Evolutionary conservation across 2,329 filamentous ascomycete genomes (phyloP), one percentile per base, ranked within the genome.

Genomic region (Leptographium wingfieldii): DNA sequence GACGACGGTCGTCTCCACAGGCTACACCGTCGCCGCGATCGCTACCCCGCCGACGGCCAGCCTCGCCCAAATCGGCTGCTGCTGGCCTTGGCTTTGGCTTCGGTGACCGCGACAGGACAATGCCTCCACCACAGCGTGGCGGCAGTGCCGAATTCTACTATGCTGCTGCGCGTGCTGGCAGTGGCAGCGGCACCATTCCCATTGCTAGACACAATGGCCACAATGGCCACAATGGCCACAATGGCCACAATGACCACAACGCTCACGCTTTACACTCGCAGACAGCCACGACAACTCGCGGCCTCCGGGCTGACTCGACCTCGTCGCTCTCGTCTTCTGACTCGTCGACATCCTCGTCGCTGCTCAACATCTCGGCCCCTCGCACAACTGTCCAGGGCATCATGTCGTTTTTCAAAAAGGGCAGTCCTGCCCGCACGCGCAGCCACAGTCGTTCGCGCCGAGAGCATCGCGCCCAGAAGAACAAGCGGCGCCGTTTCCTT

Each of bases 401-500:
- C 59, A 75, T 70, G 25, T 66, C 67, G 59, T 72, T 72, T 62
- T 72, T 72, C 62, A 65, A 64, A 53, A 61, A 65, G 54, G 57
- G 66, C 64, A 62, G 64, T 19, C 16, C 16, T 35, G 33, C 9
- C 33, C 33, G 33, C 12, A 52, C 27, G 59, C 60, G 61, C 57
- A 54, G 66, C 63, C 63, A 64, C 55, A 31, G 55, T 59, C 59
- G 59, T 48, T 51, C 51, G 65, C 65, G 33, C 12, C 57, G 56
- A 29, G 33, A 58, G 25, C 57, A 60, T 55, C 58, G 51, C 38
- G 57, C 58, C 29, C 61, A 60, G 59, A 60, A 59, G 51, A 72
- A 70, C 60, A 72, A 71, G 59, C 72, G 71, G 57, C 67, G 67
- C 56, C 73, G 78, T 35, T 77, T 82, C 60, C 75, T 80, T 61